Base-by-base conservation (phyloP, 139 green algal genomes). In the Chlorella sp. region DNA sequence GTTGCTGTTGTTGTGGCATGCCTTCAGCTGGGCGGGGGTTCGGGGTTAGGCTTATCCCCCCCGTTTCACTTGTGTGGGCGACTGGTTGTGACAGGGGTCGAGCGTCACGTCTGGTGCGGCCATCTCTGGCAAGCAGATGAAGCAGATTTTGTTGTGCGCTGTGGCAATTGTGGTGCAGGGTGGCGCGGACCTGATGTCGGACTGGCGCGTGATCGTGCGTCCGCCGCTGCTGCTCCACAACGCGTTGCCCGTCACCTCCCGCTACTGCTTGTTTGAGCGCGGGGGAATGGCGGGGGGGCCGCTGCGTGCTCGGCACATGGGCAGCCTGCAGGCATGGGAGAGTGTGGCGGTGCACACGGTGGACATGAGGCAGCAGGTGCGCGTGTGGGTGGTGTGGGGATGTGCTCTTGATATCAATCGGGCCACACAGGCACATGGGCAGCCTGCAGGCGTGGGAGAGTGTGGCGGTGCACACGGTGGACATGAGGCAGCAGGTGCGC, bases 141-240 rank as follows among this genome's bases (percentile, higher is more conserved):
- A n/a, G n/a, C n/a, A n/a, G n/a, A n/a, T n/a, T n/a, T n/a, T n/a
- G n/a, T n/a, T n/a, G n/a, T n/a, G n/a, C n/a, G n/a, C n/a, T n/a
- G n/a, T n/a, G n/a, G n/a, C n/a, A n/a, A n/a, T 64, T 72, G 34
- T 65, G 32, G 10, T 73, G 31, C 74, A 81, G 75, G 68, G 67
- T 6, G 49, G 24, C 5, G 24, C 69, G 31, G 73, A 82, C 42
- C 6, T 63, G 1, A 29, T 86, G 33, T 70, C 74, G 1, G 92
- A 97, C 79, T 96, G 91, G 92, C 74, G 77, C 5, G 65, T 97
- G 3, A 75, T 83, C 20, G 81, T 86, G 30, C 74, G 75, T 0
- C 82, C 93, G 2, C 91, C 93, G 2, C 76, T 97, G 50, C 69
- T 82, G 1, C 67, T 97, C 1, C 77, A 84, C 50, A 97, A 96